A percentile compares a stretch with the other conserved stretches of the same genome.
These are phyloP conservation scores for Pythium brachiatum DNA, from an alignment of 352 stramenopile genomes.

Conservation along the genomic window DNA sequence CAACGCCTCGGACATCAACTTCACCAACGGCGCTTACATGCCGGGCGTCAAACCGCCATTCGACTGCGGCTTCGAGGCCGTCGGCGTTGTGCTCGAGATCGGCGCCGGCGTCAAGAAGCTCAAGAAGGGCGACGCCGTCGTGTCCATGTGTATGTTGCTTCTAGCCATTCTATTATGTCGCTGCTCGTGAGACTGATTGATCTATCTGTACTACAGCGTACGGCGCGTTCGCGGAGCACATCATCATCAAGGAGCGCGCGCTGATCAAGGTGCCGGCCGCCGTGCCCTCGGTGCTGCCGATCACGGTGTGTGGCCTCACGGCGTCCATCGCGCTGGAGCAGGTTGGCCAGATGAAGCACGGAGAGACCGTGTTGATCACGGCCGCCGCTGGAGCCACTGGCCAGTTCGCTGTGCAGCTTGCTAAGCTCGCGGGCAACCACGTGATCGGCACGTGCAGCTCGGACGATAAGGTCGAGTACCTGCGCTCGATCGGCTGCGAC, in stretches of 20 bases:
- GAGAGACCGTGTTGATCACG: conserved; percentile 46
- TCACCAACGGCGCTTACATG: conserved; percentile 51
- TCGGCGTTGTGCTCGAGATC: conserved; percentile 35
- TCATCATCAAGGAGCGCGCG: conserved; percentile 32
- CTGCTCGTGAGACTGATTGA: background rate
- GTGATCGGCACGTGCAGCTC: conserved; percentile 70
- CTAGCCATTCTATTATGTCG: background rate
- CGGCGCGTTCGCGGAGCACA: conserved; percentile 39
- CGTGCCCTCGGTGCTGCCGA: conserved; percentile 32
- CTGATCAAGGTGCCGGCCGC: conserved; percentile 27
- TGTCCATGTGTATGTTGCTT: conserved; percentile 36
- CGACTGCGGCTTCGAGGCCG: conserved; percentile 51
- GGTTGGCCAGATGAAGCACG: conserved; percentile 40
- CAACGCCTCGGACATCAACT: conserved; percentile 60
- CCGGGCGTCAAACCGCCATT: conserved; percentile 47
- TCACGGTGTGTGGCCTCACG: conserved; percentile 40
- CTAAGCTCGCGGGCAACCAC: conserved; percentile 62
- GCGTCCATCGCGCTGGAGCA: conserved; percentile 43
- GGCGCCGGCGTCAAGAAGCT: conserved; percentile 34
- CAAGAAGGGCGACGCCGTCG: conserved; percentile 41
- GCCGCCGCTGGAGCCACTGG: conserved; percentile 57
- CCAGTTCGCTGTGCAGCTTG: conserved; percentile 70
- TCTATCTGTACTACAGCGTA: conserved; percentile 23
- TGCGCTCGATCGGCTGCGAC: conserved; percentile 49
- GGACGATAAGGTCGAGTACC: conserved; percentile 75